phyloP scores from a whole-genome alignment of 2,329 filamentous ascomycete species.

The Xenoacremonium recifei region DNA sequence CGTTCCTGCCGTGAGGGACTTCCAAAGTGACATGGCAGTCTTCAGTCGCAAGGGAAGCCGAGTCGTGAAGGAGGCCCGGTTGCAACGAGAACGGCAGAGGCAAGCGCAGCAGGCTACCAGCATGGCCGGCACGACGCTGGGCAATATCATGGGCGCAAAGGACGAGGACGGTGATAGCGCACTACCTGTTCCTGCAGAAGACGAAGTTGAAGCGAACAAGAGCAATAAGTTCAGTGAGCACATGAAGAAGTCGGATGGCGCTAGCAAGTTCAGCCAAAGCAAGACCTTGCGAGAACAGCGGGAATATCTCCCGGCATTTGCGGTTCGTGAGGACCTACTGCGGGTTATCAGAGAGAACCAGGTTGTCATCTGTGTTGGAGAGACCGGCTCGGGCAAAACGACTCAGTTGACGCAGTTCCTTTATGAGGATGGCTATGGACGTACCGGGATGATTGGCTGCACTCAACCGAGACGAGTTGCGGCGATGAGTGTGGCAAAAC shows the following conservation, averaged over 20 bases:
- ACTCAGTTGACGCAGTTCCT: constrained; percentile 96
- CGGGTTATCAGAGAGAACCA: constrained; percentile 95
- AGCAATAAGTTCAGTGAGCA: constrained; percentile 82
- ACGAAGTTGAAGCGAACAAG: constrained; percentile 50
- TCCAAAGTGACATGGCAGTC: constrained; percentile 97
- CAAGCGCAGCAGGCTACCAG: constrained; percentile 95
- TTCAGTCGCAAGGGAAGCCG: constrained; percentile 94
- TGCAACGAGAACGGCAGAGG: constrained; percentile 89
- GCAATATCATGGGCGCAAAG: constrained; percentile 93
- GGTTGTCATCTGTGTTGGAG: constrained; percentile 92
- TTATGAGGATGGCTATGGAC: constrained; percentile 91
- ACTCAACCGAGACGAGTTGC: constrained; percentile 95
- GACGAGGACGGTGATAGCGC: constrained; percentile 92
- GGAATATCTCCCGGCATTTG: constrained; percentile 92
- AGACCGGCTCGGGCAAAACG: constrained; percentile 96
- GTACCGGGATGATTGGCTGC: constrained; percentile 87
- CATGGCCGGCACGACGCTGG: constrained; percentile 84
- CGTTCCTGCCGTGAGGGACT: constrained; percentile 86
- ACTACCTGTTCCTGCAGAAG: constrained; percentile 70
- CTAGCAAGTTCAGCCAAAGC: constrained; percentile 89
- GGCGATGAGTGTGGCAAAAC: constrained; percentile 98
- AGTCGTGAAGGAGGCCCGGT: constrained; percentile 86
- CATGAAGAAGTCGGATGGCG: constrained; percentile 80
- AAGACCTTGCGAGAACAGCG: constrained; percentile 89
- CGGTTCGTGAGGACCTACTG: constrained; percentile 88